A percentile compares a stretch with the other conserved stretches of the same genome.
Conservation (phyloP, 345 rosid species). For the Rubroshorea leprosula region DNA sequence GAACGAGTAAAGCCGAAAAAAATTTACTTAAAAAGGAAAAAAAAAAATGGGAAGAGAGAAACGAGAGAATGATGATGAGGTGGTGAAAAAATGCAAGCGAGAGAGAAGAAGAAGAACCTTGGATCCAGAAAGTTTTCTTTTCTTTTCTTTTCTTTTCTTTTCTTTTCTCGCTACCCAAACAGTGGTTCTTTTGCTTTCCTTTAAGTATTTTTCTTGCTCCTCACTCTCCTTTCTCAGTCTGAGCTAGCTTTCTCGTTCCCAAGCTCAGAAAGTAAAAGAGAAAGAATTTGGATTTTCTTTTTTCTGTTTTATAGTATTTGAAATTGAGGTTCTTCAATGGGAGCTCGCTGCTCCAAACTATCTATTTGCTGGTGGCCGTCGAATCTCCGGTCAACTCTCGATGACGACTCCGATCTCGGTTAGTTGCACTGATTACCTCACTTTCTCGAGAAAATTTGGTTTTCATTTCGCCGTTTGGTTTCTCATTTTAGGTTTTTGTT, state of each 20-base stretch:
- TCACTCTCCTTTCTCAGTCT: no score
- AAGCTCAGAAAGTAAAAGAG: slow-evolving; percentile 19
- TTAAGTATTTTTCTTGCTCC: slow-evolving; percentile 22
- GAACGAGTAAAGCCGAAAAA: no score
- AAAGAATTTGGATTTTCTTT: not conserved
- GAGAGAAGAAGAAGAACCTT: slow-evolving; percentile 23
- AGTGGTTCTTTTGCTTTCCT: slow-evolving; percentile 9
- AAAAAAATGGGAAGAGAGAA: slow-evolving; percentile 12
- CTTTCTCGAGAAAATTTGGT: slow-evolving; percentile 22
- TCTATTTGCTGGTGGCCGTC: slow-evolving; percentile 87
- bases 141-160: slow-evolving; percentile 4
- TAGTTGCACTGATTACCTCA: slow-evolving; percentile 5
- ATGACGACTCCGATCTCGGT: slow-evolving; percentile 74
- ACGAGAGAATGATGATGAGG: slow-evolving; percentile 23
- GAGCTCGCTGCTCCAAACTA: slow-evolving; percentile 83
- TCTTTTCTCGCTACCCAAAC: slow-evolving; percentile 40
- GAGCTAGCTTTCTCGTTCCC: no score
- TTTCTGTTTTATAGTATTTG: not conserved
- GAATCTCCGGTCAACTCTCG: slow-evolving; percentile 54
- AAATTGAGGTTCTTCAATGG: slow-evolving; percentile 42
- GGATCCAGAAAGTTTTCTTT: slow-evolving; percentile 36
- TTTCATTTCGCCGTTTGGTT: not conserved
- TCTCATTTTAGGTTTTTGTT: not conserved
- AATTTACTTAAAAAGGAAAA: not conserved
- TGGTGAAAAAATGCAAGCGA: slow-evolving; percentile 11